Conservation (phyloP, 2,329 filamentous ascomycete species). For the Stagonosporopsis chrysanthemi region DNA sequence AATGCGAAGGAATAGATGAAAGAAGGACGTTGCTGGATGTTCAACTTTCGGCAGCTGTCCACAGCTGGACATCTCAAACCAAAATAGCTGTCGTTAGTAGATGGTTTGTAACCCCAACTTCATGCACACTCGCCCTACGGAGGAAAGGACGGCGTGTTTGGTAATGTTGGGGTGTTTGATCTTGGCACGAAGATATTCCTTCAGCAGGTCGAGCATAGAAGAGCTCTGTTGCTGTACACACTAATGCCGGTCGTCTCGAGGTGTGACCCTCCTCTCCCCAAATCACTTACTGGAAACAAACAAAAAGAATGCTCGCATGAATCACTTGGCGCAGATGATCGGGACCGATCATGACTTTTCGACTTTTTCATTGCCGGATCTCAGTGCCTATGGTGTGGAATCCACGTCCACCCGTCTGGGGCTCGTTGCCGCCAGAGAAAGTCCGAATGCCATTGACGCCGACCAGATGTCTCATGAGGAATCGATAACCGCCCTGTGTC, state of each 20-base stretch:
- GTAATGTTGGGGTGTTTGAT: constrained; percentile 66
- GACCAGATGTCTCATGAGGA: constrained; percentile 51
- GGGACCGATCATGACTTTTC: constrained; percentile 41
- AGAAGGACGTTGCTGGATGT: neutral
- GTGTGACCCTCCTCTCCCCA: constrained; percentile 23
- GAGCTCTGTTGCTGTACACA: constrained; percentile 73
- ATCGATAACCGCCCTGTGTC: constrained; percentile 47
- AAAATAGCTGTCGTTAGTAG: constrained; percentile 19
- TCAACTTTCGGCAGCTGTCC: neutral
- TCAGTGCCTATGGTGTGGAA: constrained; percentile 46
- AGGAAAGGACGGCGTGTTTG: constrained; percentile 66
- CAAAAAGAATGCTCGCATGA: constrained; percentile 22
- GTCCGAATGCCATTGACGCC: constrained; percentile 53
- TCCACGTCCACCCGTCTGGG: constrained; percentile 42
- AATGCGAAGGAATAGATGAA: neutral
- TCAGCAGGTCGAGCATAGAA: constrained; percentile 69
- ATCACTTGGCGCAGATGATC: constrained; percentile 35
- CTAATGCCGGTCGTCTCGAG: constrained; percentile 63
- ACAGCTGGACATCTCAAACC: neutral
- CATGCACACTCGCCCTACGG: constrained; percentile 68
- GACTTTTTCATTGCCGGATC: constrained; percentile 50
- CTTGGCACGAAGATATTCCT: constrained; percentile 73
- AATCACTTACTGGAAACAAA: constrained; percentile 21
- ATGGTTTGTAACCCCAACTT: constrained; percentile 65
- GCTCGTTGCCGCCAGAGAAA: constrained; percentile 48